Percentiles rank a stretch among this genome's conserved stretches.
These are phyloP conservation scores for Cytidiella melzeri DNA, from an alignment of 768 basidiomycete species.

Conservation along the genomic window DNA sequence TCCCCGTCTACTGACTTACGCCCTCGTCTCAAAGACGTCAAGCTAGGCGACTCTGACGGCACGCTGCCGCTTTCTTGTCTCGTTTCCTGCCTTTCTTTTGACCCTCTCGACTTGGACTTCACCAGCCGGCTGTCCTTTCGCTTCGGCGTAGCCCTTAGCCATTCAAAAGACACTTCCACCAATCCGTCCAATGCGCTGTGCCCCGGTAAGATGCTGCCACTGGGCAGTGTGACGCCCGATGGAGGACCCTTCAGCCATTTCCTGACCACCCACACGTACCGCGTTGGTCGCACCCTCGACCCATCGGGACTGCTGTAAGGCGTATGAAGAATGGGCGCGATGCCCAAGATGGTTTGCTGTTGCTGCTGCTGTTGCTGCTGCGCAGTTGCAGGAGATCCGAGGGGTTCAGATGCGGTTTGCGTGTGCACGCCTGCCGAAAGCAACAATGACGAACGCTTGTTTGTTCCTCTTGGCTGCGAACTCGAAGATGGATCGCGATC, in stretches of 20 bases:
- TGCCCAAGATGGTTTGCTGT: slow-evolving; percentile 55
- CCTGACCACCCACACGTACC: slow-evolving; percentile 73
- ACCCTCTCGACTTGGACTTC: slow-evolving; percentile 4
- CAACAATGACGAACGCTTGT: slow-evolving; percentile 18
- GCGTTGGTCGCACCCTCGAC: slow-evolving; percentile 31
- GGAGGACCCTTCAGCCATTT: slow-evolving; percentile 65
- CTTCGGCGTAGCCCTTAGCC: slow-evolving; percentile 42
- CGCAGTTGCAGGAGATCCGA: slow-evolving; percentile 7
- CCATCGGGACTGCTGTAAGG: slow-evolving; percentile 16
- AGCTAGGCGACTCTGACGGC: background rate
- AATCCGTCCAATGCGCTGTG: background rate
- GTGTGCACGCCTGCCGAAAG: background rate
- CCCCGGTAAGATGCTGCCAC: too few species aligned
- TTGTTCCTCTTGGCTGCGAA: slow-evolving; percentile 1
- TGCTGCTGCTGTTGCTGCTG: too few species aligned
- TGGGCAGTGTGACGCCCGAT: slow-evolving; percentile 35
- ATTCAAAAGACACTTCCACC: slow-evolving; percentile 76
- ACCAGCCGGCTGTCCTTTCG: background rate
- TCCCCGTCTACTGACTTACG: slow-evolving; percentile 1
- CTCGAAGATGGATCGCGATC: slow-evolving; percentile 2
- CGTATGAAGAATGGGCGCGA: slow-evolving; percentile 60
- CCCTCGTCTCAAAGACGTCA: slow-evolving; percentile 10
- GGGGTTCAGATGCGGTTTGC: background rate
- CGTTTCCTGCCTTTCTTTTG: slow-evolving; percentile 17
- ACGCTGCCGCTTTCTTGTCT: background rate